Evolutionary conservation across 2,329 filamentous ascomycete genomes (phyloP), one percentile per base, ranked within the genome.

Genomic region (Ascochyta rabiei): DNA sequence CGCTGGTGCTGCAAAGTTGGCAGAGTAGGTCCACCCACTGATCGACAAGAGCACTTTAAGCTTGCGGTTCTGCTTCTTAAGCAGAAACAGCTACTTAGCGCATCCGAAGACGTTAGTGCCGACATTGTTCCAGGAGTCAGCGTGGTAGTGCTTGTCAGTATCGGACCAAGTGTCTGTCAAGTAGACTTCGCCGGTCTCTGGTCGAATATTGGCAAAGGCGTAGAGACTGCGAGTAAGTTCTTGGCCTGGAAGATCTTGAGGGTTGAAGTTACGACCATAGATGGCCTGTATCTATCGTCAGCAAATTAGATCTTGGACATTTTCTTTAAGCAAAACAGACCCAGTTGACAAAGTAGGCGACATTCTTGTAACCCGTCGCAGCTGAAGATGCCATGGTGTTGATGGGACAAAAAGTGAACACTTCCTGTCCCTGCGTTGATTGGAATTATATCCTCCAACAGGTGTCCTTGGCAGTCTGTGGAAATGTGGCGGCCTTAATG

Each of bases 301-400:
- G 49, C 21, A 21, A 53, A 31, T 12, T 33, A 45, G 16, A 45
- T 30, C 21, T 45, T 37, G 16, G 33, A 31, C 19, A 53, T 33
- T 31, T 33, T 9, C 4, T 49, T 34, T 19, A 38, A 23, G 41
- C 44, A 31, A 19, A 28, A 56, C 61, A 16, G 49, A 74, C 71
- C 71, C 71, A 74, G 56, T 74, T 74, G 38, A 72, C 69, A 61
- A 71, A 74, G 57, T 74, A 74, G 1, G 70, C 69, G 23, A 74
- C 71, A 30, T 71, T 70, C n/a, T n/a, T n/a, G 60, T 64, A 73
- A 12, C 70, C 69, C 23, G 65, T 57, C 55, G 57, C 57, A 19
- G 28, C 28, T 31, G 28, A 31, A 31, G 56, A 47, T 40, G 44
- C 40, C 37, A 64, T 58, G 31, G 28, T 31, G 4, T 31, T 13